A percentile compares a stretch with the other conserved stretches of the same genome.
Conservation (phyloP, 176 grass and related monocot genomes). For the Oropetium thomaeum region DNA sequence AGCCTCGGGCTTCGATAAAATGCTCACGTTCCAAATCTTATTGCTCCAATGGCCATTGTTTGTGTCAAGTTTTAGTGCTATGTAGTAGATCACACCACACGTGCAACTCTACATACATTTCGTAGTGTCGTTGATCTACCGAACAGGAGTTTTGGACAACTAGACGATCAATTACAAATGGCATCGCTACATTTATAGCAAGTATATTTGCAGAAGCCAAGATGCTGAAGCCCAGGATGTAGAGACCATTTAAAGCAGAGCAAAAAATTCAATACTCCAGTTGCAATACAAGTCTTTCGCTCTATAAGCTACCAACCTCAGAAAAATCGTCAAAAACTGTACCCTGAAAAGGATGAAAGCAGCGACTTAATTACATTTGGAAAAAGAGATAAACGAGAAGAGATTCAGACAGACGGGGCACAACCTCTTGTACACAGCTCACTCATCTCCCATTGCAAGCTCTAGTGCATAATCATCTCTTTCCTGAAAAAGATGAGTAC, state of each 20-base stretch:
- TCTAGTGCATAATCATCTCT: constrained; percentile 93
- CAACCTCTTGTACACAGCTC: constrained; percentile 28
- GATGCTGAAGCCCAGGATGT: neutral
- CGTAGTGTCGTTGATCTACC: neutral
- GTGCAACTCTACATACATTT: constrained; percentile 2
- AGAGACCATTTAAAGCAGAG: neutral
- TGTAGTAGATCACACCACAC: neutral
- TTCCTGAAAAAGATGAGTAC: constrained; percentile 42
- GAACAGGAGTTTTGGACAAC: neutral
- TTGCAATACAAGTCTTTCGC: neutral
- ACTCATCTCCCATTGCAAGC: constrained; percentile 87
- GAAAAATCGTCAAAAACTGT: neutral
- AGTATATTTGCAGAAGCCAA: neutral
- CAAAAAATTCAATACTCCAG: neutral
- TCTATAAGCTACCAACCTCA: constrained; percentile 1
- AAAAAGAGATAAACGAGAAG: neutral
- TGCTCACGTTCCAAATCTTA: neutral
- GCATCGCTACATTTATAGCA: constrained; percentile 2
- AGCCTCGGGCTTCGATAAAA: too few relatives aligned
- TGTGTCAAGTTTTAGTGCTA: neutral
- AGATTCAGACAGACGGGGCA: neutral
- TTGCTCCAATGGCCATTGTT: neutral
- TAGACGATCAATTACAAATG: neutral
- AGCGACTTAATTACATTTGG: constrained; percentile 11
- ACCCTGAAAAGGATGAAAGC: neutral